These are phyloP conservation scores for Tetrapisispora taiwanensis DNA, from an alignment of 805 yeast genomes.

Conservation along the genomic window DNA sequence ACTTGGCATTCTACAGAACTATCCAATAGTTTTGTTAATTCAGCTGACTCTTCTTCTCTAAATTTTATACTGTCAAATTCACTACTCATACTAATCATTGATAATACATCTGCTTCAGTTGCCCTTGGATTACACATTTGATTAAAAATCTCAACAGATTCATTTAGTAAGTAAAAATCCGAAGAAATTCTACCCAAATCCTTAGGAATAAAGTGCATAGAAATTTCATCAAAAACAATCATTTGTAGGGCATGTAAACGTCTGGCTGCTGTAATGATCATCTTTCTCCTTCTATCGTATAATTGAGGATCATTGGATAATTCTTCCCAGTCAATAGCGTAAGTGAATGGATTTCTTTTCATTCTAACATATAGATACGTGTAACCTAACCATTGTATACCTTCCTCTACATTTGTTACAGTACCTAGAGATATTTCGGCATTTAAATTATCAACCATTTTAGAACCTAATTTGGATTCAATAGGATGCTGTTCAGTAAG, in stretches of 20 bases:
- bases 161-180: slow-evolving; percentile 79
- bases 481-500: slow-evolving; percentile 94
- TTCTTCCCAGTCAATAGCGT: slow-evolving; percentile 85
- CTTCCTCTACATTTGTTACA: slow-evolving; percentile 90
- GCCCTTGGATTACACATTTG: slow-evolving; percentile 75
- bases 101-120: slow-evolving; percentile 82
- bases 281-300: slow-evolving; percentile 58
- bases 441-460: slow-evolving; percentile 82
- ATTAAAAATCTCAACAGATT: slow-evolving; percentile 82
- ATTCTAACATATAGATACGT: slow-evolving; percentile 89
- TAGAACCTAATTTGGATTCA: slow-evolving; percentile 70
- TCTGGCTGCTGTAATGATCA: slow-evolving; percentile 74
- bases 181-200: slow-evolving; percentile 92
- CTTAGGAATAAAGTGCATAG: slow-evolving; percentile 70
- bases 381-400: slow-evolving; percentile 94
- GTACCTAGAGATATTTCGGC: slow-evolving; percentile 96
- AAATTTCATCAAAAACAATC: slow-evolving; percentile 83
- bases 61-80: slow-evolving; percentile 87
- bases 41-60: slow-evolving; percentile 78
- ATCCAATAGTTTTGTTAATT: slow-evolving; percentile 53
- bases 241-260: slow-evolving; percentile 79
- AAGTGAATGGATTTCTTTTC: slow-evolving; percentile 87
- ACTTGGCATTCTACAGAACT: slow-evolving; percentile 67
- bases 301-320: slow-evolving; percentile 73
- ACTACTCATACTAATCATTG: slow-evolving; percentile 82